Conservation (phyloP, 306 rosid genomes). For the Gillenia trifoliata region DNA sequence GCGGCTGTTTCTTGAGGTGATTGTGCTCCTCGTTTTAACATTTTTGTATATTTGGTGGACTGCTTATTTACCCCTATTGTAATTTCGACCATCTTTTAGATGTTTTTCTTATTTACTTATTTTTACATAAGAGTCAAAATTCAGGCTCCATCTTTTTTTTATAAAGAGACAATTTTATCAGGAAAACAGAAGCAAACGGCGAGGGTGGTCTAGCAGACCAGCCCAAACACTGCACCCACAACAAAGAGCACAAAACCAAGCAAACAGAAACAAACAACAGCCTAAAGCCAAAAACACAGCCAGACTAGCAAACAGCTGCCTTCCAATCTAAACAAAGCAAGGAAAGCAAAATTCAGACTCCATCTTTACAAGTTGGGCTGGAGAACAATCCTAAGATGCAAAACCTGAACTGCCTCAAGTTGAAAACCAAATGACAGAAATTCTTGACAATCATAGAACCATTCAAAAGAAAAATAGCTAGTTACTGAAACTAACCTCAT, state of each 20-base stretch:
- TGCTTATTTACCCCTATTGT: background rate
- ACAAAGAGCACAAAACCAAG: too few species aligned
- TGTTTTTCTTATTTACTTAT: background rate
- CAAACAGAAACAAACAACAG: too few species aligned
- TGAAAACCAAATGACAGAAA: background rate
- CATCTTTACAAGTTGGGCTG: background rate
- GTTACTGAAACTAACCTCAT: conserved; percentile 60
- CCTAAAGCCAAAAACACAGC: too few species aligned
- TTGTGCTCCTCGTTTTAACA: too few species aligned
- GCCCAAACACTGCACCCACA: too few species aligned
- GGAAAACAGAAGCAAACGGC: too few species aligned
- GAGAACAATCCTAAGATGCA: background rate
- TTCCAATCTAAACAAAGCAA: too few species aligned
- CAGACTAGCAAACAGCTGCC: too few species aligned
- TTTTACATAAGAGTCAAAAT: background rate
- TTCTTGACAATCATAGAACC: background rate
- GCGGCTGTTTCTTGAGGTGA: background rate
- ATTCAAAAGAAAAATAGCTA: background rate
- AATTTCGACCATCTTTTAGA: background rate
- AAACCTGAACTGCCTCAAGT: background rate
- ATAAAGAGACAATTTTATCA: too few species aligned
- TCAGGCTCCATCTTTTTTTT: background rate
- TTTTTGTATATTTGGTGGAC: background rate
- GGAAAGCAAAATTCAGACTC: background rate
- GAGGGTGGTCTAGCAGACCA: too few species aligned